A percentile compares a stretch with the other conserved stretches of the same genome.
Evolutionary conservation across 108 stramenopile genomes (phyloP).

Genomic region (Epipyxis sp.): DNA sequence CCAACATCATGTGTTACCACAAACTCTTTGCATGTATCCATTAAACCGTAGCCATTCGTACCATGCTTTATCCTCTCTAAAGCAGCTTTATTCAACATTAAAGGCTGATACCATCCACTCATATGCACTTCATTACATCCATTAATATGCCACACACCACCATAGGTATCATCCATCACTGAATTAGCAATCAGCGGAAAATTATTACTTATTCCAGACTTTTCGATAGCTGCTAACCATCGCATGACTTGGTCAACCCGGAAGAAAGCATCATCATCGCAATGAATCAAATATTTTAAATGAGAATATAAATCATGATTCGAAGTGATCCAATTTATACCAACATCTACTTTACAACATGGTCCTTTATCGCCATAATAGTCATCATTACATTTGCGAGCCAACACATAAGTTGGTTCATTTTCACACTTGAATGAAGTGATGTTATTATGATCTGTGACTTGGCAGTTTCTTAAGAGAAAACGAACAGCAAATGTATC

Average conservation of each 20-base stretch:
- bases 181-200: slow-evolving; percentile 6
- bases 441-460: background rate
- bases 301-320: background rate
- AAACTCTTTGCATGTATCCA: background rate
- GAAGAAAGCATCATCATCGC: slow-evolving; percentile 15
- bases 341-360: slow-evolving; percentile 11
- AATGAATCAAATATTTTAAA: background rate
- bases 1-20: slow-evolving; percentile 6
- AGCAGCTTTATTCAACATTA: background rate
- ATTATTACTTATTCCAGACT: background rate
- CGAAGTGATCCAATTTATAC: background rate
- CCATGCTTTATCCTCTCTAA: background rate
- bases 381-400: background rate
- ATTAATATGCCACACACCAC: slow-evolving; percentile 17
- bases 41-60: background rate
- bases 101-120: slow-evolving; percentile 1
- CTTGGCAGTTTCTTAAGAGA: background rate
- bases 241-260: background rate
- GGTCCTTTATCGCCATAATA: background rate
- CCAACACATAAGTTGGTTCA: slow-evolving; percentile 1
- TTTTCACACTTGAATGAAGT: background rate
- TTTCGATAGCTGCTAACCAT: background rate
- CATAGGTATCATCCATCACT: background rate
- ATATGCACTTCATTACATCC: background rate
- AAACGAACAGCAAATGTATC: background rate